A percentile compares a stretch with the other conserved stretches of the same genome.
Evolutionary conservation across 257 asterid genomes (phyloP).

Genomic region (Capsicum rhomboideum): DNA sequence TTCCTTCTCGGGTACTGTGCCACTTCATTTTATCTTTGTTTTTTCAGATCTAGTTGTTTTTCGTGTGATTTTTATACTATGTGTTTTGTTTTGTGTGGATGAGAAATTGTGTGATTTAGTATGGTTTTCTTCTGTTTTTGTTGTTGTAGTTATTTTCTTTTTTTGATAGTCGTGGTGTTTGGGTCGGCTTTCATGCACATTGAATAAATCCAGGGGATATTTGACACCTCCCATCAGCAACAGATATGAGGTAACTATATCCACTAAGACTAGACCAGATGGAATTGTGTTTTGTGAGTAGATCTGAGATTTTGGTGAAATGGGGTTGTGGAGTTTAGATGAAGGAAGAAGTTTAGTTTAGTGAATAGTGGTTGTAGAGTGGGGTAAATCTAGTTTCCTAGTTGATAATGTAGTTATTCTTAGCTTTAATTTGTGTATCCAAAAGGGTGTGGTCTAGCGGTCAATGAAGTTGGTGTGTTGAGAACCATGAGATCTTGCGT

Average conservation of each 20-base stretch:
- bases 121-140: background rate
- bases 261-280: too few species aligned
- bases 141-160: background rate
- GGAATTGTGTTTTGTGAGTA: background rate
- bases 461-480: background rate
- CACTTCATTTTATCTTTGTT: background rate
- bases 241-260: too few species aligned
- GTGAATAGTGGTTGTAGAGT: background rate
- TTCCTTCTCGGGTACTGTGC: slow-evolving; percentile 27
- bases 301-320: background rate
- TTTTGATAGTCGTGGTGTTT: background rate
- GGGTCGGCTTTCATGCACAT: too few species aligned
- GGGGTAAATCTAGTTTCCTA: background rate
- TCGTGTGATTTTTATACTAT: background rate
- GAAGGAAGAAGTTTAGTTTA: background rate
- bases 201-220: too few species aligned
- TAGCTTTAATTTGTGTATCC: background rate
- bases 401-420: background rate
- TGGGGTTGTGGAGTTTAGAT: background rate
- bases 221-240: too few species aligned
- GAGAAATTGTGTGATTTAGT: background rate
- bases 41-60: slow-evolving; percentile 10
- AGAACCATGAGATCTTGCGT: background rate
- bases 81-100: background rate
- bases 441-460: background rate